Evolutionary conservation across 2,329 filamentous ascomycete genomes (phyloP), one percentile per base, ranked within the genome.

Genomic region (Chrysoporthe cubensis): DNA sequence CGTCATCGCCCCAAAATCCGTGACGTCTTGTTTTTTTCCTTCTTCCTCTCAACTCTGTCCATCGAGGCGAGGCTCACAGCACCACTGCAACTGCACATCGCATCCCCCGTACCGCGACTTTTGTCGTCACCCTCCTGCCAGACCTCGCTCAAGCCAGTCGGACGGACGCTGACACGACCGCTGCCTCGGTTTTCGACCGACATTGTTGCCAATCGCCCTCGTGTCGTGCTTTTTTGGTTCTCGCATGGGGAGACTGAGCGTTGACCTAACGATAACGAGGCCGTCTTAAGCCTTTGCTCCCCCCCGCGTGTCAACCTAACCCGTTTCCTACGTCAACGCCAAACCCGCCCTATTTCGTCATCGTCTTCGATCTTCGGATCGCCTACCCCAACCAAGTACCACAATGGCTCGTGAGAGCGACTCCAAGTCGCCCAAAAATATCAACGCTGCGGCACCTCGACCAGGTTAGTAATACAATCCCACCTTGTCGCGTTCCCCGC

Each of bases 361-460:
- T 84, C 78, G 78, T 37, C 21, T 37, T 48, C 40, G 21, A 50
- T 40, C 44, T 21, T 43, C n/a, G 18, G 32, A 4, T 16, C 37
- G 11, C 14, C 48, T 26, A 11, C 43, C 44, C 21, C 44, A n/a
- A 34, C 43, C 44, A 26, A 40, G 48, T 44, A 60, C 59, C 68
- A 70, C 66, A 61, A 70, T 70, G 68, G 68, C 68, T 66, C 66
- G 68, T 40, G 68, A 68, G 61, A 80, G 77, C 77, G 78, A 80
- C 74, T 81, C 82, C 71, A 83, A 83, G 77, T 85, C 83, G 73
- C 83, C 83, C 72, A 82, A 82, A 75, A 80, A 79, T 68, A 75
- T 80, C 71, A 80, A 76, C 76, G 60, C 68, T 64, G 58, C 62
- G 52, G 67, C 66, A 57, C 64, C 64, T 54, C 66, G 68, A 32